Conservation (phyloP, 2,329 filamentous ascomycete species). For the Talaromyces rugulosus region DNA sequence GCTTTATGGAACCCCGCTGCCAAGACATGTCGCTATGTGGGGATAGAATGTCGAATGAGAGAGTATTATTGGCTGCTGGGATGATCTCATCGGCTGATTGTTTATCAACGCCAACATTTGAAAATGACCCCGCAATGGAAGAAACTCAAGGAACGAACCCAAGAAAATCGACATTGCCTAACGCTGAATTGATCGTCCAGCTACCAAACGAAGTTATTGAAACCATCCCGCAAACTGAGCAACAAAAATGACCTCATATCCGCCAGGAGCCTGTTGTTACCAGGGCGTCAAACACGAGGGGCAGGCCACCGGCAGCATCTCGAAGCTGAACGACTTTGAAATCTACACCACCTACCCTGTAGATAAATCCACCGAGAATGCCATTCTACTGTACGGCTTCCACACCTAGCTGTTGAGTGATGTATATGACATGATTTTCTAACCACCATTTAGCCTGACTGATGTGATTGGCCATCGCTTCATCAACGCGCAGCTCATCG, state of each 20-base stretch:
- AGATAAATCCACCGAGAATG: constrained; percentile 44
- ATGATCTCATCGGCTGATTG: not conserved
- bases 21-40: not conserved
- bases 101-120: not conserved
- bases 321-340: constrained; percentile 36
- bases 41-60: not conserved
- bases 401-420: not conserved
- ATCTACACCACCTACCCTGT: constrained; percentile 48
- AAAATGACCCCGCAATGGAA: not conserved
- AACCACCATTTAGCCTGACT: constrained; percentile 26
- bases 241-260: constrained; percentile 7
- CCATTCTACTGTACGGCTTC: constrained; percentile 40
- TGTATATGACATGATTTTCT: not conserved
- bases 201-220: not conserved
- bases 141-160: not conserved
- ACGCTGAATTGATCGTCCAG: not conserved
- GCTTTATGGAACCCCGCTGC: no score
- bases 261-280: constrained; percentile 9
- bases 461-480: constrained; percentile 53
- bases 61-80: not conserved
- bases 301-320: constrained; percentile 33
- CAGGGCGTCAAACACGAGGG: constrained; percentile 38
- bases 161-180: not conserved
- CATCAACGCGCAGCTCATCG: constrained; percentile 56
- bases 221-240: not conserved